phyloP scores from a whole-genome alignment of 2,329 filamentous ascomycete genomes.

The Cordyceps militaris region DNA sequence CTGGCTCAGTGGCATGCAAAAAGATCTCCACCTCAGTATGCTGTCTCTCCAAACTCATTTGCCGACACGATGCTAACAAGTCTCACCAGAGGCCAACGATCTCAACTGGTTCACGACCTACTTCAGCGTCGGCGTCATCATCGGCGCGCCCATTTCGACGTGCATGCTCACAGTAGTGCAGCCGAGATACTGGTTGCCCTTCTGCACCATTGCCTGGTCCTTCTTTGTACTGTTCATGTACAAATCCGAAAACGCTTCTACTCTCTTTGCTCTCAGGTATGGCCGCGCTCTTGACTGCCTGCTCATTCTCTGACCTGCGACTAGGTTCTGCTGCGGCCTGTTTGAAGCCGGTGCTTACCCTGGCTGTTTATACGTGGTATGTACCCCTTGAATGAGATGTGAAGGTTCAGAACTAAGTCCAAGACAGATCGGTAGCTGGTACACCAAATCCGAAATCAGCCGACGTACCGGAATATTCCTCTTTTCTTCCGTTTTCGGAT shows the following conservation, averaged over 20 bases:
- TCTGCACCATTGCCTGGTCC: conserved; percentile 31
- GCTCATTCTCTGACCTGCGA: background rate
- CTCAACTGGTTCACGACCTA: conserved; percentile 40
- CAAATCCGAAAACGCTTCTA: conserved; percentile 27
- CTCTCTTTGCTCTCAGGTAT: conserved; percentile 35
- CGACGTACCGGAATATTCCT: conserved; percentile 52
- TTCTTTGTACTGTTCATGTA: conserved; percentile 33
- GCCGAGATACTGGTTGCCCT: conserved; percentile 35
- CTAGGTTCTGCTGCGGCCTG: conserved; percentile 46
- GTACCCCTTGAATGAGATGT: background rate
- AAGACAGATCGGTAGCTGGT: conserved; percentile 46
- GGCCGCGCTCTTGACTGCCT: background rate
- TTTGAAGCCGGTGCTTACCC: conserved; percentile 50
- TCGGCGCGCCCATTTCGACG: conserved; percentile 37
- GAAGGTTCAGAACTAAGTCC: background rate
- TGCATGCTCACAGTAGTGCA: conserved; percentile 37
- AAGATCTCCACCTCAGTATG: conserved; percentile 37
- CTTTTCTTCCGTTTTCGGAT: conserved; percentile 45
- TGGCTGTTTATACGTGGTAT: conserved; percentile 40
- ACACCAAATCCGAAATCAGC: conserved; percentile 49
- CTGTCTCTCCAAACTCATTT: background rate
- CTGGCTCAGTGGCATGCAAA: conserved; percentile 40
- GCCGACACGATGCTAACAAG: background rate
- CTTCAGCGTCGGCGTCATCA: conserved; percentile 40
- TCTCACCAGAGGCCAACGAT: conserved; percentile 25